Conservation (phyloP, 371 early-diverging fungal genomes). For the Circinella umbellata region DNA sequence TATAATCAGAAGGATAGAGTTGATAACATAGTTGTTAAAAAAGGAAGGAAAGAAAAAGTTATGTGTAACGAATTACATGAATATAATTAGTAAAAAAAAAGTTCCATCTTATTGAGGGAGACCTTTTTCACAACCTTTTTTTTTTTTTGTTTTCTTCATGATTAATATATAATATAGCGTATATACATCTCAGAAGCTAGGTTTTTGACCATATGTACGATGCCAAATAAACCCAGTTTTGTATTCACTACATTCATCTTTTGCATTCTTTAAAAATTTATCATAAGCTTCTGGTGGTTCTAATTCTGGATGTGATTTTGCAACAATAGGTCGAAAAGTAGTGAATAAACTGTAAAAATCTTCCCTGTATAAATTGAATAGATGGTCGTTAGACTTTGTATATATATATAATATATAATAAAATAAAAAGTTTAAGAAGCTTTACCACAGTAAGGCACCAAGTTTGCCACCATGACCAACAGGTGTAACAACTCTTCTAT, state of each 20-base stretch:
- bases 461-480: conserved; percentile 22
- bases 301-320: conserved; percentile 10
- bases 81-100: no score
- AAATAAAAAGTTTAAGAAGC: no score
- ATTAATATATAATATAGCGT: no score
- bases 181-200: not conserved
- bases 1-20: no score
- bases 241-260: conserved; percentile 8
- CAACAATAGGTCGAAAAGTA: conserved; percentile 4
- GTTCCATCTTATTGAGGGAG: no score
- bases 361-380: not conserved
- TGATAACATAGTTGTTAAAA: no score
- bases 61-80: no score
- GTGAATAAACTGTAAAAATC: not conserved
- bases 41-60: no score
- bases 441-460: conserved; percentile 16
- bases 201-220: conserved; percentile 13
- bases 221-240: not conserved
- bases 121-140: no score
- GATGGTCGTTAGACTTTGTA: no score
- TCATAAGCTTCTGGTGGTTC: not conserved
- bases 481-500: conserved; percentile 16
- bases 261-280: not conserved
- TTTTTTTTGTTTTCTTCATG: no score
- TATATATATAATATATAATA: no score